phyloP scores from a whole-genome alignment of 495 filamentous ascomycete species.

The Tuber umbilicatum region DNA sequence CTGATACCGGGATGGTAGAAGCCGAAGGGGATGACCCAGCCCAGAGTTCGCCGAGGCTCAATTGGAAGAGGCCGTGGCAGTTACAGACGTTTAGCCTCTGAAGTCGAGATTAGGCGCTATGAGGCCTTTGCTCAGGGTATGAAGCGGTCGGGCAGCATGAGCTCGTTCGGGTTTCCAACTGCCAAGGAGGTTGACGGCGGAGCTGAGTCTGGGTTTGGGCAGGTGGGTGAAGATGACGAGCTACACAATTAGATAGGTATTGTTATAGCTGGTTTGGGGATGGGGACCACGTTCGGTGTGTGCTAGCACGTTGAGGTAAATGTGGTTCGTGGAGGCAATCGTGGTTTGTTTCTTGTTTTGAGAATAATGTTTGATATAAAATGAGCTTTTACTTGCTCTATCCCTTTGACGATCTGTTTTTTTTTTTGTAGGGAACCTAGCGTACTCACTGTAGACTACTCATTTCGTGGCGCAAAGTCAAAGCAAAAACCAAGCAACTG shows the following conservation, averaged over 20 bases:
- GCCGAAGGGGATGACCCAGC: conserved; percentile 80
- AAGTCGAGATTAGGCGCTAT: conserved; percentile 94
- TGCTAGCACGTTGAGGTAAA: not conserved
- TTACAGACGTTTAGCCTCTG: conserved; percentile 87
- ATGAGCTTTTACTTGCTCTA: not conserved
- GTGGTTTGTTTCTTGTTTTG: not conserved
- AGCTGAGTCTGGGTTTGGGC: conserved; percentile 62
- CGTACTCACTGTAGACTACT: no score
- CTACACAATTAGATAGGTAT: conserved; percentile 53
- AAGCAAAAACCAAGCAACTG: no score
- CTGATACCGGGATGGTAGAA: conserved; percentile 73
- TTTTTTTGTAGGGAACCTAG: no score
- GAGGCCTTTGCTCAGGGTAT: conserved; percentile 97
- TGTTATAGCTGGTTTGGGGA: conserved; percentile 22
- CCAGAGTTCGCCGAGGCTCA: conserved; percentile 87
- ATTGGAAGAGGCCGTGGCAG: conserved; percentile 97
- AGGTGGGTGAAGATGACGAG: conserved; percentile 80
- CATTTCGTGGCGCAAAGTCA: no score
- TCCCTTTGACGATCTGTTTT: no score
- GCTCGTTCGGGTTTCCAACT: conserved; percentile 93
- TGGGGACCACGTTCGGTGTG: not conserved
- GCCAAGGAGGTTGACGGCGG: conserved; percentile 54
- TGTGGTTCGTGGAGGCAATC: not conserved
- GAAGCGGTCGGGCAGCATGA: conserved; percentile 92
- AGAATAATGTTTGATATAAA: not conserved